Base-by-base conservation (phyloP, 2,329 filamentous ascomycete species). In the Didymella sp. region DNA sequence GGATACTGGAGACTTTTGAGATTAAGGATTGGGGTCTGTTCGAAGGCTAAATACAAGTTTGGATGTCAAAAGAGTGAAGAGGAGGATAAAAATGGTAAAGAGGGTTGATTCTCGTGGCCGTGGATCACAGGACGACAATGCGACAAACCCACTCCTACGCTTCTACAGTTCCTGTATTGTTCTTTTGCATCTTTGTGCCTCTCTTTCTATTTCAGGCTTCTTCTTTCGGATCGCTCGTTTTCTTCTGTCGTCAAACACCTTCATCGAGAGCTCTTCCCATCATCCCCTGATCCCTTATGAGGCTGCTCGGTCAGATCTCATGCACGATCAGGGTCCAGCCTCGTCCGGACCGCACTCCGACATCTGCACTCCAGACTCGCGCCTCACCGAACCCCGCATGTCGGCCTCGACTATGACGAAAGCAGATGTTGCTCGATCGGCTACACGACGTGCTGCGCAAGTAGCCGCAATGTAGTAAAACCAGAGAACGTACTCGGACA, bases 11-110 rank as follows among this genome's bases (percentile, higher is more conserved):
- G 71, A 88, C 83, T 0, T 89, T 97, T 68, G 85, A 89, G 70
- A 84, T 97, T 55, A 87, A 87, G 77, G 89, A 96, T 72, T 96
- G 90, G 89, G 82, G 81, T 0, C 78, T 96, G 35, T 96, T 96
- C 71, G 57, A 70, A 30, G 70, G 66, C 3, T 70, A 13, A 19
- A n/a, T 7, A 3, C 9, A 35, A 56, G 43, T 21, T 22, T 12
- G 38, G 30, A 31, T 11, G 3, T 3, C 4, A 1, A 37, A 9
- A 35, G 17, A n/a, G 15, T 28, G 4, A 48, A 48, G 30, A 54
- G 44, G 15, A 48, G 17, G 38, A 38, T 2, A 28, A 8, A 8
- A 8, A 6, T 25, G 22, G 13, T 41, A 22, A 21, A n/a, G 38
- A 25, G 13, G 5, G 1, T 2, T 6, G 38, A 41, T 41, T 25